These are phyloP conservation scores for Protomyces inundatus DNA, from an alignment of 1,139 yeast genomes.

Conservation along the genomic window DNA sequence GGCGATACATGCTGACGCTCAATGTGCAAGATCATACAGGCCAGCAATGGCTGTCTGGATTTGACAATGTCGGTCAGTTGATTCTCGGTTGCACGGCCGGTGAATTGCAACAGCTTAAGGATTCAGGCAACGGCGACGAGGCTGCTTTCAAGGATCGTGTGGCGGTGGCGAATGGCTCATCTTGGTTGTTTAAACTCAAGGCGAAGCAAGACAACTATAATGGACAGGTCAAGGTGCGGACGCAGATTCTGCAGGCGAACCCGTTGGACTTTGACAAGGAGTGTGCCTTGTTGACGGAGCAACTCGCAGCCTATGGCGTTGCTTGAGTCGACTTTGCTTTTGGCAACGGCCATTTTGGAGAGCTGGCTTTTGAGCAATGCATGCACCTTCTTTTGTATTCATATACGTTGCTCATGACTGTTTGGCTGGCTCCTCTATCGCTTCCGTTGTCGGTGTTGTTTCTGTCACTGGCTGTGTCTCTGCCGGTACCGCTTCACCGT, in stretches of 20 bases:
- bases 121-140: conserved; percentile 41
- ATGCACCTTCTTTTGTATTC: no score
- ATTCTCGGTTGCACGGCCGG: conserved; percentile 67
- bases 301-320: conserved; percentile 15
- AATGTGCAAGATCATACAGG: conserved; percentile 75
- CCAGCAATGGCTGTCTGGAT: conserved; percentile 79
- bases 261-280: conserved; percentile 16
- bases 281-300: conserved; percentile 6
- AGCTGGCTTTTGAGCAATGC: no score
- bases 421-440: no score
- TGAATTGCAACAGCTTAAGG: conserved; percentile 44
- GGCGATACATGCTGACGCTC: conserved; percentile 70
- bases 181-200: conserved; percentile 66
- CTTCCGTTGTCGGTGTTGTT: no score
- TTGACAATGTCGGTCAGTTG: conserved; percentile 73
- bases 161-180: conserved; percentile 57
- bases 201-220: conserved; percentile 82
- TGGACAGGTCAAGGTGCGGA: conserved; percentile 71
- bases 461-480: no score
- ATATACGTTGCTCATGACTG: no score
- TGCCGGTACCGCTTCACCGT: no score
- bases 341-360: no score
- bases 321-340: no score
- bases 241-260: conserved; percentile 35
- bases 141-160: conserved; percentile 49